Percentiles rank a stretch among this genome's conserved stretches.
phyloP scores from a whole-genome alignment of 148 eudicot genomes.

The Oxyria digyna region DNA sequence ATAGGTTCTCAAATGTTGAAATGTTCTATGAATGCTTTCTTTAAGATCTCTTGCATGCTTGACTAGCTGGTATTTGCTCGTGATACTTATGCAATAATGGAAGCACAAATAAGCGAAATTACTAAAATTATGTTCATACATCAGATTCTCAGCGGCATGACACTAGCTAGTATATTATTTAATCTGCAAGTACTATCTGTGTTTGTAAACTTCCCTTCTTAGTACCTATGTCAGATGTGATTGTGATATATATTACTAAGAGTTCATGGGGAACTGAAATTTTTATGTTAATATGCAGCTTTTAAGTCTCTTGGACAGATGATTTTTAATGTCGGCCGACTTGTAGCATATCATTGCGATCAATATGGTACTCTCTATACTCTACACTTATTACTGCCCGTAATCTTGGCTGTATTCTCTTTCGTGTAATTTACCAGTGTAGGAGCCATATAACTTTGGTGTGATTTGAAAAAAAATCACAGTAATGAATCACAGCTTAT shows the following conservation, averaged over 20 bases:
- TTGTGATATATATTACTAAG: neutral
- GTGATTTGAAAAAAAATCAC: neutral
- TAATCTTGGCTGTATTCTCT: neutral
- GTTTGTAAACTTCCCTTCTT: neutral
- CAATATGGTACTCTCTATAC: constrained; percentile 42
- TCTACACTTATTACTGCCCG: neutral
- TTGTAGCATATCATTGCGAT: constrained; percentile 91
- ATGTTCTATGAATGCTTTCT: neutral
- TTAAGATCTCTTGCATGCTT: neutral
- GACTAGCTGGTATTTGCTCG: neutral
- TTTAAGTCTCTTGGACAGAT: constrained; percentile 87
- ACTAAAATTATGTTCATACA: neutral
- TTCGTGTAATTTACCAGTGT: neutral
- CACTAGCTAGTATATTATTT: neutral
- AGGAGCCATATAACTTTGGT: neutral
- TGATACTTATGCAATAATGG: neutral
- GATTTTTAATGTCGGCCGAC: constrained; percentile 74
- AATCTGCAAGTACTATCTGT: neutral
- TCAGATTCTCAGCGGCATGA: neutral
- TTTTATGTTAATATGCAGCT: constrained; percentile 26
- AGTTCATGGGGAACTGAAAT: neutral
- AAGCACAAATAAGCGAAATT: neutral
- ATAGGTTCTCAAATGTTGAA: neutral
- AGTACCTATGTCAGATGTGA: neutral
- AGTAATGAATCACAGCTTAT: neutral